phyloP scores from a whole-genome alignment of 1,284 basidiomycete species.

The Tilletia setariae region DNA sequence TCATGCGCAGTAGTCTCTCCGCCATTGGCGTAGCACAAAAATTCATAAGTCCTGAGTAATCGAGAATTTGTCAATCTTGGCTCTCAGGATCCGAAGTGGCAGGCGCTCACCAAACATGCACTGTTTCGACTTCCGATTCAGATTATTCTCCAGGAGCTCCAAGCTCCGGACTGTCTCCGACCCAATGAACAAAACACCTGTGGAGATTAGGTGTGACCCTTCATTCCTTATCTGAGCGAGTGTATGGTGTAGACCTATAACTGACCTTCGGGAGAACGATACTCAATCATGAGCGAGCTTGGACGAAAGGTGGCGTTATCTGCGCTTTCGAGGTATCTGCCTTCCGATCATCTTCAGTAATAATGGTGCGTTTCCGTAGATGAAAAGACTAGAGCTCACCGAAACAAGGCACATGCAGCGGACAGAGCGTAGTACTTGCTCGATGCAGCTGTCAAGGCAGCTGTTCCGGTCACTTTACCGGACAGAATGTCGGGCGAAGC shows the following conservation, averaged over 20 bases:
- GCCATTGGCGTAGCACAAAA: slow-evolving; percentile 86
- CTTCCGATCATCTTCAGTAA: slow-evolving; percentile 31
- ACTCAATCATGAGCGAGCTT: slow-evolving; percentile 73
- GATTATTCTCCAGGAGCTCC: slow-evolving; percentile 65
- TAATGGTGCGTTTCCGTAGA: not conserved
- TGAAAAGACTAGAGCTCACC: too few relatives aligned
- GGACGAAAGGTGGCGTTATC: slow-evolving; percentile 62
- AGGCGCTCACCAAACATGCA: slow-evolving; percentile 27
- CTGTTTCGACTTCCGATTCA: slow-evolving; percentile 30
- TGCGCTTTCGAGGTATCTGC: slow-evolving; percentile 30
- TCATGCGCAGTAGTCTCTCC: slow-evolving; percentile 70
- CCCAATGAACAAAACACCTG: slow-evolving; percentile 83
- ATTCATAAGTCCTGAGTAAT: slow-evolving; percentile 60
- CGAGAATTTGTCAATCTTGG: not conserved
- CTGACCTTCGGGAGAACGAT: slow-evolving; percentile 65
- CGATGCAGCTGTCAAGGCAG: slow-evolving; percentile 28
- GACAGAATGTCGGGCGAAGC: not conserved
- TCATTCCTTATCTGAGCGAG: not conserved
- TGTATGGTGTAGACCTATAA: not conserved
- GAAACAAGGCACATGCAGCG: slow-evolving; percentile 78
- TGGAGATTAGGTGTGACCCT: not conserved
- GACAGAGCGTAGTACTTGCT: slow-evolving; percentile 79
- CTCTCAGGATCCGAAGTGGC: too few relatives aligned
- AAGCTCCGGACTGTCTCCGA: slow-evolving; percentile 78
- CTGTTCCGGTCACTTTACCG: slow-evolving; percentile 22